Conservation (phyloP, 164 flowering plant species). For the Tinospora cordifolia region DNA sequence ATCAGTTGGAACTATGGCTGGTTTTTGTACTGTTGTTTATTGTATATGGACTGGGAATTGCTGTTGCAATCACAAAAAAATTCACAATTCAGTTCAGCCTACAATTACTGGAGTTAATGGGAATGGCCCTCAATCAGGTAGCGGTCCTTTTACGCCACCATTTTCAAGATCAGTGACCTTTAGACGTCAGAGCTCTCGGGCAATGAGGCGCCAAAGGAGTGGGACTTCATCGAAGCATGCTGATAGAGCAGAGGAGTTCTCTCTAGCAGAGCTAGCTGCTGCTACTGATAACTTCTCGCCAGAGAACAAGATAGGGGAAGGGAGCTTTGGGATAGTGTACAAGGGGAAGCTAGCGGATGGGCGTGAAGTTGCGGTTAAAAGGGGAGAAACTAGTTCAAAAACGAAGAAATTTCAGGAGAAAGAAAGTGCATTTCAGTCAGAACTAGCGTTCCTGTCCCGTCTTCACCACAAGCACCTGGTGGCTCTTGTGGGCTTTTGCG, state of each 20-base stretch:
- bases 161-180: conserved; percentile 57
- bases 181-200: conserved; percentile 62
- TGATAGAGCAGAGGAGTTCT: conserved; percentile 73
- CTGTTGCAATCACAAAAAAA: conserved; percentile 61
- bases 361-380: conserved; percentile 79
- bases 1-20: conserved; percentile 55
- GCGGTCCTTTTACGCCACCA: conserved; percentile 27
- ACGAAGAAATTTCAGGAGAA: conserved; percentile 81
- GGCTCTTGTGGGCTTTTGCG: conserved; percentile 80
- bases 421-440: conserved; percentile 89
- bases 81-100: conserved; percentile 93
- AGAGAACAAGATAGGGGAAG: conserved; percentile 76
- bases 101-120: conserved; percentile 46
- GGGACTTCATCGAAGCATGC: conserved; percentile 84
- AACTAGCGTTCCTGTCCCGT: conserved; percentile 72
- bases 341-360: conserved; percentile 53
- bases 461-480: conserved; percentile 95
- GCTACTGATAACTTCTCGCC: conserved; percentile 61
- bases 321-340: conserved; percentile 87
- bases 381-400: conserved; percentile 43
- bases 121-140: conserved; percentile 23
- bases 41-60: conserved; percentile 70
- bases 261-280: conserved; percentile 48
- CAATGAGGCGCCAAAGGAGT: conserved; percentile 80
- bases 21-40: conserved; percentile 51